Evolutionary conservation across 2,329 filamentous ascomycete genomes (phyloP), one percentile per base, ranked within the genome.

Genomic region (Didymella arachidicola): DNA sequence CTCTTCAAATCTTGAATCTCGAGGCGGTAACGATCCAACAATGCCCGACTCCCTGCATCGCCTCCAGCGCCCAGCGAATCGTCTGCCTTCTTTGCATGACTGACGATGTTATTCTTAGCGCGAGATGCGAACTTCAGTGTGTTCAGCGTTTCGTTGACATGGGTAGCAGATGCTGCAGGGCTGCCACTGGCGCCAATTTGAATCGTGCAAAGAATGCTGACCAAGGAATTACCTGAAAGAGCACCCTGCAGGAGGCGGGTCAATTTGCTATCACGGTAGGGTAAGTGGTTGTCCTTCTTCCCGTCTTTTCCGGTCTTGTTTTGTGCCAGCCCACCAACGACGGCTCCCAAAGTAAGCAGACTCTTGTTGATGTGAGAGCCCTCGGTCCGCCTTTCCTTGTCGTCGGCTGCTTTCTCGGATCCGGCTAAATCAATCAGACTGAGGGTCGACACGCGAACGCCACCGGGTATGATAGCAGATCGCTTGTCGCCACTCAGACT

Each of bases 351-450:
- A 0, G 95, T 99, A 58, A 99, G 86, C 72, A 99, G 80, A 76
- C 93, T 97, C 80, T 98, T 98, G 82, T 99, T 99, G 80, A 99
- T 99, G 75, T 99, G 95, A 12, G 94, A 94, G 63, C 95, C 95
- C 79, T 99, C 95, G 16, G 92, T 92, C 44, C 95, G 86, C 52
- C 95, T 87, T 79, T 98, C 95, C 76, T 98, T 99, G 53, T 89
- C 91, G 71, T 98, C 95, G 3, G 95, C 95, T 39, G 95, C 95
- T 78, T 94, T 92, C 76, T 99, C 95, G 0, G 95, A 98, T 38
- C 95, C 95, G 53, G 95, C 95, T 67, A 99, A 82, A 84, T 99
- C 95, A 65, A 99, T 99, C 73, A 99, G 80, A 74, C 93, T 97
- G 56, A 99, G 80, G 0, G 95, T 98, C 16, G 94, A 98, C 5